Evolutionary conservation across 1,284 basidiomycete species (phyloP).

Genomic region (Cryptococcus hybrid): DNA sequence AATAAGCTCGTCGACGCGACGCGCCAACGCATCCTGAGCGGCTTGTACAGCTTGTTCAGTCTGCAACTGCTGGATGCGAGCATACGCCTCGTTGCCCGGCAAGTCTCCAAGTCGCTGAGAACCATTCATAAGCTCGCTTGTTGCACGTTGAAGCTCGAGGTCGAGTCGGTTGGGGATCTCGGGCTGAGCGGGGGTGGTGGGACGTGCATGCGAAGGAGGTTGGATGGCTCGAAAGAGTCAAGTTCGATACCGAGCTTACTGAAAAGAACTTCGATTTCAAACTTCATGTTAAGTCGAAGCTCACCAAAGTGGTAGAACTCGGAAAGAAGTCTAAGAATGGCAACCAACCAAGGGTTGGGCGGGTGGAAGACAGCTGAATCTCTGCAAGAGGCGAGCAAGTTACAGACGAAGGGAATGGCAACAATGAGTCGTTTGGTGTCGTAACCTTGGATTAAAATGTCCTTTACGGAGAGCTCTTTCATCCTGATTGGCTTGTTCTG

Average conservation of each 20-base stretch:
- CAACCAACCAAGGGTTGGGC: conserved; percentile 99
- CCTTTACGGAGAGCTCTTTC: conserved; percentile 94
- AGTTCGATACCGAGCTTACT: conserved; percentile 87
- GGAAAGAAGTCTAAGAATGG: conserved; percentile 83
- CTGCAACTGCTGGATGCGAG: conserved; percentile 46
- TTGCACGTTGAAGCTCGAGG: conserved; percentile 38
- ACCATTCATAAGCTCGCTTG: conserved; percentile 29
- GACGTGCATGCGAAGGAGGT: conserved; percentile 59
- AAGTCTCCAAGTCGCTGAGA: conserved; percentile 33
- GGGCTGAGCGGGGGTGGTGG: conserved; percentile 44
- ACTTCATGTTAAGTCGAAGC: conserved; percentile 94
- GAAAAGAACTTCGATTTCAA: conserved; percentile 98
- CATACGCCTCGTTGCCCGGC: conserved; percentile 35
- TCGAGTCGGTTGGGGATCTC: conserved; percentile 41
- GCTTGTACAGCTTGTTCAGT: conserved; percentile 46
- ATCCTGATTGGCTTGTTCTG: conserved; percentile 89
- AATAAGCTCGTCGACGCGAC: conserved; percentile 54
- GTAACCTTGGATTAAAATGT: conserved; percentile 91
- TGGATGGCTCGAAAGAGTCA: conserved; percentile 79
- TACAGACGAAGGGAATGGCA: conserved; percentile 98
- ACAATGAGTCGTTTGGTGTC: conserved; percentile 89
- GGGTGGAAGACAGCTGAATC: conserved; percentile 89
- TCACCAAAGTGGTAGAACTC: conserved; percentile 98
- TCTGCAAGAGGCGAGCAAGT: conserved; percentile 86
- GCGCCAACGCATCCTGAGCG: conserved; percentile 48